phyloP scores from a whole-genome alignment of 1,284 basidiomycete genomes.

The Amylostereum chailletii region DNA sequence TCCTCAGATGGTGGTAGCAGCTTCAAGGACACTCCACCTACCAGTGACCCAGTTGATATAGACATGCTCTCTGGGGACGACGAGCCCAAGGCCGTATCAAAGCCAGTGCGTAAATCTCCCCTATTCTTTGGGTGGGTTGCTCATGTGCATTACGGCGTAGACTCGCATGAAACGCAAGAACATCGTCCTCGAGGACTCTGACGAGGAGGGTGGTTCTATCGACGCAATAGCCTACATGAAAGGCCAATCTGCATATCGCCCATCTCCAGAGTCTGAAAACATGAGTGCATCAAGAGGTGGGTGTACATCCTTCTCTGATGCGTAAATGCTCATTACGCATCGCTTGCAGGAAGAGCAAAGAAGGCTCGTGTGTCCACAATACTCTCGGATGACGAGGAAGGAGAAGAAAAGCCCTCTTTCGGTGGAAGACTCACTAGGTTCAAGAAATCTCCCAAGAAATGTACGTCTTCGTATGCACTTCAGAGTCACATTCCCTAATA shows the following conservation, averaged over 20 bases:
- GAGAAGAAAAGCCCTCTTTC: constrained; percentile 42
- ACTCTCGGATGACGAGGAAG: constrained; percentile 34
- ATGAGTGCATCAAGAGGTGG: constrained; percentile 1
- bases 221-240: constrained; percentile 17
- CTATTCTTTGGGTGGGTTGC: neutral
- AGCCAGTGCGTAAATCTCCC: constrained; percentile 21
- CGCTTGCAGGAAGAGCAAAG: constrained; percentile 27
- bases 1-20: constrained; percentile 44
- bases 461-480: constrained; percentile 27
- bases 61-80: constrained; percentile 52
- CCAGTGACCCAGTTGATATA: constrained; percentile 67
- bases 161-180: constrained; percentile 52
- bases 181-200: constrained; percentile 55
- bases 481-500: neutral
- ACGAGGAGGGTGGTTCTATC: constrained; percentile 40
- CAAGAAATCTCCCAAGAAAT: constrained; percentile 51
- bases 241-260: constrained; percentile 16
- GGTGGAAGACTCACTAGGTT: constrained; percentile 52
- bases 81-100: constrained; percentile 16
- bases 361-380: constrained; percentile 41
- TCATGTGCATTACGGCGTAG: constrained; percentile 10
- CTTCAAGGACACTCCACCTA: constrained; percentile 53
- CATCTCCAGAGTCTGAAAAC: constrained; percentile 14
- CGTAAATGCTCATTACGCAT: constrained; percentile 4
- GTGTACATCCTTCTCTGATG: neutral